Base-by-base conservation (phyloP, 768 basidiomycete species). In the Strobilomyces confusus region DNA sequence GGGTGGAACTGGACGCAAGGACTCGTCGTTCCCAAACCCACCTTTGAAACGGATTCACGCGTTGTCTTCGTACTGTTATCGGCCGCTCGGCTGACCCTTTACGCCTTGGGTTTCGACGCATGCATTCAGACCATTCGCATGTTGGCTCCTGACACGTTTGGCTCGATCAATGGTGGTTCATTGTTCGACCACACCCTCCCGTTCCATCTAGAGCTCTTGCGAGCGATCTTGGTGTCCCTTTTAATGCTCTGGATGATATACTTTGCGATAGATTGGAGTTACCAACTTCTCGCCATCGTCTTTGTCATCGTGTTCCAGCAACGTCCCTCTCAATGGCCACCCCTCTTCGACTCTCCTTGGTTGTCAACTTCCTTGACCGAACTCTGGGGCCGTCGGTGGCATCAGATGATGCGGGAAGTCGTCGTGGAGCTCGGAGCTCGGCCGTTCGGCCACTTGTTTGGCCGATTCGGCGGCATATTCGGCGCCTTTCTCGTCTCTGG, bases 361-460 rank as follows among this genome's bases (percentile, higher is more conserved):
- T 44, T 61, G 23, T 66, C 81, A 11, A 79, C 79, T 3, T 86
- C 84, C 8, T 61, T 88, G 44, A 70, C 73, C 37, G 78, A 86
- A 8, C 78, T 84, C 44, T 89, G 87, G 87, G 72, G 78, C 0
- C 65, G 58, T 44, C 73, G 81, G 25, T 88, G 86, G 86, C 87
- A 89, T 59, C 84, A 86, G 55, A 50, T 82, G 15, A 81, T 86
- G 64, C 77, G 86, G 2, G 75, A 81, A 44, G 60, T 71, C 19
- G 81, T 88, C 56, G 63, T 84, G 44, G 62, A 65, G 3, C 57
- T 80, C n/a, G 84, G 83, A 4, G 72, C 68, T 1, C 69, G 64
- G 25, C 81, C 82, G 0, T 58, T 80, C 8, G 58, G 61, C 8
- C 56, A 62, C 43, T 25, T 84, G 5, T 65, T 79, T 34, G 84